Conservation (phyloP, 2,329 filamentous ascomycete genomes). For the Camptophora hylomeconis region DNA sequence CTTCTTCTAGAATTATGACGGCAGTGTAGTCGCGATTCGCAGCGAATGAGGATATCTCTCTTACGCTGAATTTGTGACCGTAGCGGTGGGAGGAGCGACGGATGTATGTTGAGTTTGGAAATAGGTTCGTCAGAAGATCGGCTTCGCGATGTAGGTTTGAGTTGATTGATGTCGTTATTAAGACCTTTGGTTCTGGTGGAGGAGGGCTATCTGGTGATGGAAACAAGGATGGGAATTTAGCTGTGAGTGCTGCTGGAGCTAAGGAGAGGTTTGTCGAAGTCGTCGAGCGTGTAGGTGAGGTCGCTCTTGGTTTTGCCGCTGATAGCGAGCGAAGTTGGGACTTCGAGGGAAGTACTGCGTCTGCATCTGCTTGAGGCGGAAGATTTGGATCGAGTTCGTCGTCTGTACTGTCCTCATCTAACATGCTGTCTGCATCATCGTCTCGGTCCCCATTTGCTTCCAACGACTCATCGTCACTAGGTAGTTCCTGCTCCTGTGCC, state of each 20-base stretch:
- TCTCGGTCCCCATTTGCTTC: slow-evolving; percentile 32
- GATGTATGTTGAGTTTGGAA: slow-evolving; percentile 72
- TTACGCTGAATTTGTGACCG: slow-evolving; percentile 79
- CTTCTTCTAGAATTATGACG: slow-evolving; percentile 75
- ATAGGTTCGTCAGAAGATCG: slow-evolving; percentile 61
- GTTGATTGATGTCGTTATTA: slow-evolving; percentile 84
- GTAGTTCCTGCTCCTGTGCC: slow-evolving; percentile 30
- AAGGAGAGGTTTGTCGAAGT: slow-evolving; percentile 46
- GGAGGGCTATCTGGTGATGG: slow-evolving; percentile 20
- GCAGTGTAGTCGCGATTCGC: slow-evolving; percentile 70
- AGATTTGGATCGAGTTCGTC: slow-evolving; percentile 10
- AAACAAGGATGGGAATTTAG: slow-evolving; percentile 50
- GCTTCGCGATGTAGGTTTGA: slow-evolving; percentile 78
- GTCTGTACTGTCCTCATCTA: slow-evolving; percentile 3
- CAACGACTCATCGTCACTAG: slow-evolving; percentile 33
- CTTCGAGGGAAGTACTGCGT: slow-evolving; percentile 14
- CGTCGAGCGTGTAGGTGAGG: slow-evolving; percentile 42
- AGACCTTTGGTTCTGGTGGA: slow-evolving; percentile 61
- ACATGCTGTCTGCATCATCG: slow-evolving; percentile 19
- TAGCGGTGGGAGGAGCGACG: slow-evolving; percentile 72
- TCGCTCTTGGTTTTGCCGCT: slow-evolving; percentile 34
- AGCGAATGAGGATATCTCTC: slow-evolving; percentile 81
- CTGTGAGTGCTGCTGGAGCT: slow-evolving; percentile 46
- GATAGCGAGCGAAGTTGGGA: slow-evolving; percentile 19
- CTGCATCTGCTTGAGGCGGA: slow-evolving; percentile 6